Conservation (phyloP, 2,329 filamentous ascomycete genomes). For the Ceratocystis variospora region DNA sequence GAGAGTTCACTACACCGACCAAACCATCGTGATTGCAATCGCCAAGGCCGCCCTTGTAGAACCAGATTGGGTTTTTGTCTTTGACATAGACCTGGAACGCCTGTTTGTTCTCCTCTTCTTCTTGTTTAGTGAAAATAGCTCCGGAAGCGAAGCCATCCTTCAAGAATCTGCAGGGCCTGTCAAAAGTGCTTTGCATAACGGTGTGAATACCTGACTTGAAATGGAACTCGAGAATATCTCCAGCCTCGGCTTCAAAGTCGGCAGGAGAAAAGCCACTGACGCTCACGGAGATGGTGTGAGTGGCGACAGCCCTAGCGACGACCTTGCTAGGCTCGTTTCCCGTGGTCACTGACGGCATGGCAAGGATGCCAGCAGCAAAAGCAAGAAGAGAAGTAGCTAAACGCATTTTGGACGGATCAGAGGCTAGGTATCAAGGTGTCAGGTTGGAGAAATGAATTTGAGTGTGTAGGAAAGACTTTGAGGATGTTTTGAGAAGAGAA, state of each 20-base stretch:
- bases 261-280: slow-evolving; percentile 26
- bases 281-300: background rate
- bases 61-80: background rate
- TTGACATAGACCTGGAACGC: background rate
- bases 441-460: background rate
- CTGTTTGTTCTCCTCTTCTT: slow-evolving; percentile 20
- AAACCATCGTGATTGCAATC: slow-evolving; percentile 23
- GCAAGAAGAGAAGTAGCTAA: background rate
- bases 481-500: no score
- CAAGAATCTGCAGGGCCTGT: no score
- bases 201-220: no score
- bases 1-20: slow-evolving; percentile 21
- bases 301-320: background rate
- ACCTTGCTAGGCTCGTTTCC: no score
- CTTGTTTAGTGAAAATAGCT: rapidly evolving
- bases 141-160: no score
- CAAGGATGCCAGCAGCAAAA: background rate
- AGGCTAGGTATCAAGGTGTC: background rate
- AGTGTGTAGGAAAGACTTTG: no score
- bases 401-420: background rate
- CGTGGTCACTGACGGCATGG: background rate
- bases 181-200: no score
- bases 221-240: no score
- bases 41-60: background rate
- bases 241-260: no score